These are phyloP conservation scores for Fraxinus sp. DNA, from an alignment of 305 asterid genomes.

Conservation along the genomic window DNA sequence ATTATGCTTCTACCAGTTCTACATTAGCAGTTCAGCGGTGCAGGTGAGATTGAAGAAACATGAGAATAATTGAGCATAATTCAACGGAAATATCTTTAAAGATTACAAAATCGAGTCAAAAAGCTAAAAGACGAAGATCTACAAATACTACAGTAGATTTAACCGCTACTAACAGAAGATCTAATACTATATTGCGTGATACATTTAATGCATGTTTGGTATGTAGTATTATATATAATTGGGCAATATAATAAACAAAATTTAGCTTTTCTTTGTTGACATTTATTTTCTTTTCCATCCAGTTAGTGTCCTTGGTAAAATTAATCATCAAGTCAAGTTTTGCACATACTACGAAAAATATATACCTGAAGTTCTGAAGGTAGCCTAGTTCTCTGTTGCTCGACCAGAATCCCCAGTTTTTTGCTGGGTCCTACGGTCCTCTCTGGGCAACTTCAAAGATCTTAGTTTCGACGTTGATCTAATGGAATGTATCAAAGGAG, in stretches of 20 bases:
- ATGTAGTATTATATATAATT: not conserved
- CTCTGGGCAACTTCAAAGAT: constrained; percentile 60
- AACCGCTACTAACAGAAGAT: not conserved
- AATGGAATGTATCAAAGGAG: constrained; percentile 57
- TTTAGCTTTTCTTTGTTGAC: not conserved
- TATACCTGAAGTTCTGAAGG: constrained; percentile 70
- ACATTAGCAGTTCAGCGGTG: not conserved
- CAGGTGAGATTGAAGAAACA: not conserved
- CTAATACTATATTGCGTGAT: not conserved
- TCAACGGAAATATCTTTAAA: not conserved
- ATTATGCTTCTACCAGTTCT: not conserved
- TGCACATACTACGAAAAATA: not conserved
- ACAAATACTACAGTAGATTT: not conserved
- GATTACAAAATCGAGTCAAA: not conserved
- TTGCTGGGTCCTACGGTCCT: constrained; percentile 36
- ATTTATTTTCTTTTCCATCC: not conserved
- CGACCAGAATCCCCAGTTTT: constrained; percentile 41
- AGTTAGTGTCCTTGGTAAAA: not conserved
- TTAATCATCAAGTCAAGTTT: not conserved
- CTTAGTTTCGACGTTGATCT: constrained; percentile 67
- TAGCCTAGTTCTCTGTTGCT: constrained; percentile 48
- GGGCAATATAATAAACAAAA: not conserved
- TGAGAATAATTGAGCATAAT: not conserved
- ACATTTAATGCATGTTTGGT: not conserved
- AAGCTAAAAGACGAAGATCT: not conserved